Conservation (phyloP, 768 basidiomycete genomes). For the Amanita pseudoporphyria region DNA sequence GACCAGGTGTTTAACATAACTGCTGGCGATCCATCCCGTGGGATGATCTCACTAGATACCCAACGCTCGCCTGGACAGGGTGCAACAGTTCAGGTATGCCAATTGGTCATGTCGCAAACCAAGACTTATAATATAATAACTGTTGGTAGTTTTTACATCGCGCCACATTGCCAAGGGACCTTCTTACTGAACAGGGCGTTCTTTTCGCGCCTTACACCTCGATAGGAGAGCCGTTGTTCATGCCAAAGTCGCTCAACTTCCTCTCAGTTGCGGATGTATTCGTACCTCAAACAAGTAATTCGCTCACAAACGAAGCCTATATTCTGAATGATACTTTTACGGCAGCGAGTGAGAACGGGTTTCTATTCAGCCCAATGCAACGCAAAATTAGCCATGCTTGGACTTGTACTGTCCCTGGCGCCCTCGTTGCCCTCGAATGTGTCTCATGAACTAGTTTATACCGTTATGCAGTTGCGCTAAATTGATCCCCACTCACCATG, state of each 20-base stretch:
- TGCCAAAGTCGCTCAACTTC: constrained; percentile 8
- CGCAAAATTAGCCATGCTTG: background rate
- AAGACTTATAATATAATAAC: background rate
- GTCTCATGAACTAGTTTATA: background rate
- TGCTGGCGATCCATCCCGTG: constrained; percentile 65
- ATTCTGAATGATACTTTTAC: constrained; percentile 26
- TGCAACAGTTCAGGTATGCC: constrained; percentile 37
- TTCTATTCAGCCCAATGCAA: constrained; percentile 20
- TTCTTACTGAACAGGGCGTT: constrained; percentile 1
- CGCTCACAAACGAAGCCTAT: constrained; percentile 4
- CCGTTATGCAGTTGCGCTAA: no score
- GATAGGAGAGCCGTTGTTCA: background rate
- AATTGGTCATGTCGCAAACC: constrained; percentile 1
- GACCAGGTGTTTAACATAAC: constrained; percentile 46
- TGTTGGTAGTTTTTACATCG: constrained; percentile 32
- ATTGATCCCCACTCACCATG: no score
- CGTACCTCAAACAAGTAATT: no score
- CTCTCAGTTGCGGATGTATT: constrained; percentile 10
- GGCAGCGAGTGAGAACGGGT: constrained; percentile 48
- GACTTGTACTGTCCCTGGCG: constrained; percentile 5
- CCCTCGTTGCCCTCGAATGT: background rate
- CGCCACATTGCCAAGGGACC: constrained; percentile 15
- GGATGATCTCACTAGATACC: constrained; percentile 52
- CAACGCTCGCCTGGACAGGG: constrained; percentile 40
- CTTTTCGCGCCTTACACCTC: background rate